Percentiles rank a stretch among this genome's conserved stretches.
phyloP scores from a whole-genome alignment of 2,329 filamentous ascomycete species.

The Zarea fungicola region DNA sequence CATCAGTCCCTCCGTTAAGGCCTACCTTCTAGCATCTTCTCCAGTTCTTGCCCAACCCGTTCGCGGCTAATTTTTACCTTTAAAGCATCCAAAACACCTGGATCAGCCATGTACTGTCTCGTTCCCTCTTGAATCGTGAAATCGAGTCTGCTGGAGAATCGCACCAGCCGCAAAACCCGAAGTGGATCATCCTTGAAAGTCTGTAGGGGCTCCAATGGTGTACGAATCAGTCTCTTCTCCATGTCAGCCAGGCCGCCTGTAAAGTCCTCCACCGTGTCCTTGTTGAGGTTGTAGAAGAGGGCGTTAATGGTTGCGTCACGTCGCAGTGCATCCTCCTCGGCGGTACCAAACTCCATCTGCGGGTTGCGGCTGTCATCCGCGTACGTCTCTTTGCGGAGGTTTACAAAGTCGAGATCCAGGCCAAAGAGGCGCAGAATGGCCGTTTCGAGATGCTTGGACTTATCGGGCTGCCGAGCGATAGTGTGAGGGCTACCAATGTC shows the following conservation, averaged over 20 bases:
- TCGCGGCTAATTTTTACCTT: constrained; percentile 87
- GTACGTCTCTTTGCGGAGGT: constrained; percentile 88
- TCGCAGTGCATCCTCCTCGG: constrained; percentile 81
- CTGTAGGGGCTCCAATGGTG: constrained; percentile 79
- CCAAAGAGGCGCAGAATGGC: constrained; percentile 81
- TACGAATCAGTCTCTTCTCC: constrained; percentile 66
- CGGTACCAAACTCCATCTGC: constrained; percentile 87
- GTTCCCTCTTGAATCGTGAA: constrained; percentile 72
- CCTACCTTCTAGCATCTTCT: constrained; percentile 80
- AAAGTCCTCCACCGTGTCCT: constrained; percentile 75
- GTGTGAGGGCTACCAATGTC: constrained; percentile 76
- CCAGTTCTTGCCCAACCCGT: constrained; percentile 77
- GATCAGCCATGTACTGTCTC: constrained; percentile 68
- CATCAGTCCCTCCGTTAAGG: not conserved
- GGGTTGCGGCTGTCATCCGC: constrained; percentile 85
- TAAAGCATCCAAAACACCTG: constrained; percentile 74
- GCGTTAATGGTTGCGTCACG: constrained; percentile 94
- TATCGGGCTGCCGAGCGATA: constrained; percentile 87
- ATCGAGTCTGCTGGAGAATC: constrained; percentile 79
- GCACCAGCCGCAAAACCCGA: constrained; percentile 76
- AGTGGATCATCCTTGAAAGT: constrained; percentile 95
- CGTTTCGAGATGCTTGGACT: constrained; percentile 93
- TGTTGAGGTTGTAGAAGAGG: constrained; percentile 90
- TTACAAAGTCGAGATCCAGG: constrained; percentile 89
- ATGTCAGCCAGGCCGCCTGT: constrained; percentile 76